Evolutionary conservation across 2,329 filamentous ascomycete species (phyloP).

Genomic region (Clonostachys sp.): DNA sequence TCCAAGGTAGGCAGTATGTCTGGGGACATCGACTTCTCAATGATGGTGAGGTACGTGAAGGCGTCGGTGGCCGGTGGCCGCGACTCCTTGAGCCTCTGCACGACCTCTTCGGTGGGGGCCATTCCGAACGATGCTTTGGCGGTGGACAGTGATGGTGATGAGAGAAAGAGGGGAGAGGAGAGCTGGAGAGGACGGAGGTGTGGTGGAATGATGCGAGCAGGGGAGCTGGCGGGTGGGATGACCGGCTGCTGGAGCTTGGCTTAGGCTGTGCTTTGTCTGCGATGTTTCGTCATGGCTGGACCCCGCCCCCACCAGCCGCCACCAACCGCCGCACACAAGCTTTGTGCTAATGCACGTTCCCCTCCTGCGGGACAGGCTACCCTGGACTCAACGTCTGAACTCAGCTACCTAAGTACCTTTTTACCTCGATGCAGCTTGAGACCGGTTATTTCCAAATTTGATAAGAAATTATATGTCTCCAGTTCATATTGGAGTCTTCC

Average conservation of each 20-base stretch:
- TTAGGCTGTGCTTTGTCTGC: not conserved
- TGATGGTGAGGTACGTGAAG: constrained; percentile 73
- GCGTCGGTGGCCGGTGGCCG: constrained; percentile 54
- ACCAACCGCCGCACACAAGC: not conserved
- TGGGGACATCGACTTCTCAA: constrained; percentile 67
- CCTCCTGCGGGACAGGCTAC: not conserved
- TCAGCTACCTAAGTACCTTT: too few species aligned
- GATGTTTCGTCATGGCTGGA: not conserved
- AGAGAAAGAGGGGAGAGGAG: not conserved
- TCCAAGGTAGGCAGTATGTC: constrained; percentile 65
- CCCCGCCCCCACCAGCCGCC: not conserved
- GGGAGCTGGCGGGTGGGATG: too few species aligned
- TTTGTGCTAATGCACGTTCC: constrained; percentile 1
- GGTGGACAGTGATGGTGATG: too few species aligned
- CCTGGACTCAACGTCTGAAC: not conserved
- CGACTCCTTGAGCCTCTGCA: constrained; percentile 41
- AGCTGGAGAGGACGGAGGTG: not conserved
- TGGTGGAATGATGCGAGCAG: not conserved
- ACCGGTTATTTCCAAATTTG: not conserved
- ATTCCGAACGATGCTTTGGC: constrained; percentile 8
- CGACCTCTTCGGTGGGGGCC: constrained; percentile 29
- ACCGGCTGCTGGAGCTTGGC: not conserved
- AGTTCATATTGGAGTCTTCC: not conserved
- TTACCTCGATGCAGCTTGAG: too few species aligned
- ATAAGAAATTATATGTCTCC: not conserved